Conservation (phyloP, 2,329 filamentous ascomycete genomes). For the Fusarium sacchari region DNA sequence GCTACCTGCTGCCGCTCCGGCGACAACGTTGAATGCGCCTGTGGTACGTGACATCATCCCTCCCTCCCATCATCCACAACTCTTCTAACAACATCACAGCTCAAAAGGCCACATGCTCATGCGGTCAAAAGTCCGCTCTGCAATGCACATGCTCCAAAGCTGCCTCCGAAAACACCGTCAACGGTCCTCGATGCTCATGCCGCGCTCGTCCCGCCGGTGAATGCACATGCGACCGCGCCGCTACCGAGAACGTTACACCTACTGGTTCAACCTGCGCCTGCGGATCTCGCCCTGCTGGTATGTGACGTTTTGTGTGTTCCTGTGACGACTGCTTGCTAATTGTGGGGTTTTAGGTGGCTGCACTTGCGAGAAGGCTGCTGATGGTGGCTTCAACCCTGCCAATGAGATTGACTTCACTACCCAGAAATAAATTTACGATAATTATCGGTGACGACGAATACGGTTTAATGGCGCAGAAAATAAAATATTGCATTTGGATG, state of each 20-base stretch:
- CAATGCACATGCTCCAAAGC: conserved; percentile 88
- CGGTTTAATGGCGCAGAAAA: neutral
- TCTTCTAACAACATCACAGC: conserved; percentile 52
- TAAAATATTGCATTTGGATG: conserved; percentile 19
- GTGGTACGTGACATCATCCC: conserved; percentile 58
- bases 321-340: conserved; percentile 21
- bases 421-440: conserved; percentile 44
- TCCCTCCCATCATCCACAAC: neutral
- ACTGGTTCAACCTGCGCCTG: conserved; percentile 76
- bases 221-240: conserved; percentile 82
- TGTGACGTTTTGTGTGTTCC: conserved; percentile 42
- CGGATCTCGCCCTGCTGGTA: conserved; percentile 77
- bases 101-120: conserved; percentile 80
- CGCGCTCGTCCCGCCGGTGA: conserved; percentile 80
- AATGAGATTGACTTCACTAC: conserved; percentile 92
- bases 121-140: conserved; percentile 86
- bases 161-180: conserved; percentile 75
- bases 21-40: conserved; percentile 62
- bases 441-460: neutral
- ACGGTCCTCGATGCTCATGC: conserved; percentile 84
- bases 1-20: conserved; percentile 68
- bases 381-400: conserved; percentile 67
- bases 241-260: conserved; percentile 72
- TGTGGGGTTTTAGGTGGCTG: conserved; percentile 64
- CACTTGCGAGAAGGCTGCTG: conserved; percentile 81